A percentile compares a stretch with the other conserved stretches of the same genome.
These are phyloP conservation scores for Pseudogymnoascus sp. DNA, from an alignment of 2,329 filamentous ascomycete species.

Conservation along the genomic window DNA sequence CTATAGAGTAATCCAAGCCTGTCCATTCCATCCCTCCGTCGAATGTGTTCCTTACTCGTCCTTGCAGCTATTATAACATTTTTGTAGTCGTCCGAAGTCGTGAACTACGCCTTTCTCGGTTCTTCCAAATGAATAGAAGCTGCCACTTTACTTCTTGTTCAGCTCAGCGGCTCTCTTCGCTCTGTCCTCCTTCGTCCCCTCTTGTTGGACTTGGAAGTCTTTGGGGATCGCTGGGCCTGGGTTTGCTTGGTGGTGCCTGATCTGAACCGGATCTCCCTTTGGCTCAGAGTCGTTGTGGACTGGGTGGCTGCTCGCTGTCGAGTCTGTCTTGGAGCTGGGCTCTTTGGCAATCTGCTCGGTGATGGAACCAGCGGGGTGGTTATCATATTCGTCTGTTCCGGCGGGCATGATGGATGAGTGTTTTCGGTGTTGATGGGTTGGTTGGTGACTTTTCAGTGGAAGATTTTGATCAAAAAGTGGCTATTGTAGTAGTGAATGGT, in stretches of 20 bases:
- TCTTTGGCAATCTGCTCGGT: slow-evolving; percentile 32
- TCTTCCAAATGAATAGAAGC: background rate
- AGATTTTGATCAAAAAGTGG: background rate
- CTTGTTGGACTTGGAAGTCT: slow-evolving; percentile 43
- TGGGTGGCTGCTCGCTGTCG: slow-evolving; percentile 29
- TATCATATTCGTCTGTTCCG: slow-evolving; percentile 30
- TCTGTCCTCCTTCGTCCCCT: slow-evolving; percentile 61
- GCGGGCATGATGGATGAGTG: slow-evolving; percentile 28
- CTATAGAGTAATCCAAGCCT: background rate
- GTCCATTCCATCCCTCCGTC: background rate
- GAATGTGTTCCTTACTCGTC: background rate
- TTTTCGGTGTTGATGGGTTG: background rate
- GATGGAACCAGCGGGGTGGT: slow-evolving; percentile 23
- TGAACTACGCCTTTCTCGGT: background rate
- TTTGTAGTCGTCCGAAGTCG: background rate
- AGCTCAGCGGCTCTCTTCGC: slow-evolving; percentile 54
- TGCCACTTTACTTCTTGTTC: slow-evolving; percentile 40
- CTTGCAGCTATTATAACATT: background rate
- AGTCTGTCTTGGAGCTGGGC: slow-evolving; percentile 28
- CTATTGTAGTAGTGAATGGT: background rate
- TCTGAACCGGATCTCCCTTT: slow-evolving; percentile 39
- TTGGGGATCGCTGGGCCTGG: slow-evolving; percentile 50
- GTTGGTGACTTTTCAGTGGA: background rate
- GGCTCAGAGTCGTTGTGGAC: slow-evolving; percentile 29
- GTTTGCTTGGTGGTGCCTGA: slow-evolving; percentile 44